A percentile compares a stretch with the other conserved stretches of the same genome.
phyloP scores from a whole-genome alignment of 129 eudicot genomes.

The carrot (Daucus carota) region DH1_v3.0 NC_030389.2:6195501-6196000 shows the following conservation, averaged over 20 bases:
- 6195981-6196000: neutral
- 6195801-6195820: neutral
- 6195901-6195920: neutral
- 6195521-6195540: constrained; percentile 3
- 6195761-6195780: too few species aligned
- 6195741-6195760: neutral
- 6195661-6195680: constrained; percentile 2
- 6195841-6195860: neutral
- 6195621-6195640: constrained; percentile 4
- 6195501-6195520: constrained; percentile 3
- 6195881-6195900: neutral
- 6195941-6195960: neutral
- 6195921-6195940: neutral
- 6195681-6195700: neutral
- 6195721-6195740: neutral
- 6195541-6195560: neutral
- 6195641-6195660: neutral
- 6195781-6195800: too few species aligned
- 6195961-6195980: neutral
- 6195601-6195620: neutral
- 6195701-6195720: neutral
- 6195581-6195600: neutral
- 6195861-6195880: neutral
- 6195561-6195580: neutral
- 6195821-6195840: neutral